Evolutionary conservation across 1,284 basidiomycete genomes (phyloP).

Genomic region (Rhodofomes roseus): DNA sequence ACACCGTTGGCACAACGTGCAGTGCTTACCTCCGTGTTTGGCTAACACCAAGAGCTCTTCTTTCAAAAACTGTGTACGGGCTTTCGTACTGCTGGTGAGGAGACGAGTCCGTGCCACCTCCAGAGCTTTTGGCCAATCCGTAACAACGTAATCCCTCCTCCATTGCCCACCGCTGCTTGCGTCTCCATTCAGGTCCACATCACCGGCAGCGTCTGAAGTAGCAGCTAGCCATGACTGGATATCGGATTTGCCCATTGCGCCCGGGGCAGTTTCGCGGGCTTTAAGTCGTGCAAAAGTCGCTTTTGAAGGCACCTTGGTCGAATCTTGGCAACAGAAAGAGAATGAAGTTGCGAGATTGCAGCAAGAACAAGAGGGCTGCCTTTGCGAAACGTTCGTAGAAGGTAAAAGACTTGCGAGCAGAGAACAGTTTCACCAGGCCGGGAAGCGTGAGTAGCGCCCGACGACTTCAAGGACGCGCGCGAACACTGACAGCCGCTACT

Average conservation of each 20-base stretch:
- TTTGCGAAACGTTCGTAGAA: no score
- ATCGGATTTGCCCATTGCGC: slow-evolving; percentile 34
- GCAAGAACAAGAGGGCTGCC: no score
- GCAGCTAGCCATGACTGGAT: slow-evolving; percentile 38
- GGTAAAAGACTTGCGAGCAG: no score
- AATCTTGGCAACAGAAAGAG: neutral
- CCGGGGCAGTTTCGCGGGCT: slow-evolving; percentile 16
- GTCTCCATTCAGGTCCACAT: slow-evolving; percentile 19
- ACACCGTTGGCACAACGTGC: neutral
- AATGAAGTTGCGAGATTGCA: neutral
- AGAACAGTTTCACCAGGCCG: no score
- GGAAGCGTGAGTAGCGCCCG: no score
- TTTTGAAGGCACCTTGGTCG: slow-evolving; percentile 3
- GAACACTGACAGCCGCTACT: no score
- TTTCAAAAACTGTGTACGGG: slow-evolving; percentile 53
- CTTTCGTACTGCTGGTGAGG: slow-evolving; percentile 49
- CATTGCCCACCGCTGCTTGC: slow-evolving; percentile 28
- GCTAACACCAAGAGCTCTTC: slow-evolving; percentile 58
- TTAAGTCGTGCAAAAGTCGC: slow-evolving; percentile 20
- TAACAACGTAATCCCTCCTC: slow-evolving; percentile 47
- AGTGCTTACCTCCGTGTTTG: slow-evolving; percentile 52
- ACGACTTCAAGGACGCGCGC: no score
- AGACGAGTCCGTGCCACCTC: slow-evolving; percentile 48
- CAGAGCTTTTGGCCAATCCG: slow-evolving; percentile 55
- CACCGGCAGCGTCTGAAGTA: slow-evolving; percentile 25